phyloP scores from a whole-genome alignment of 176 grass and related monocot genomes.

The Metroxylon sagu region DNA sequence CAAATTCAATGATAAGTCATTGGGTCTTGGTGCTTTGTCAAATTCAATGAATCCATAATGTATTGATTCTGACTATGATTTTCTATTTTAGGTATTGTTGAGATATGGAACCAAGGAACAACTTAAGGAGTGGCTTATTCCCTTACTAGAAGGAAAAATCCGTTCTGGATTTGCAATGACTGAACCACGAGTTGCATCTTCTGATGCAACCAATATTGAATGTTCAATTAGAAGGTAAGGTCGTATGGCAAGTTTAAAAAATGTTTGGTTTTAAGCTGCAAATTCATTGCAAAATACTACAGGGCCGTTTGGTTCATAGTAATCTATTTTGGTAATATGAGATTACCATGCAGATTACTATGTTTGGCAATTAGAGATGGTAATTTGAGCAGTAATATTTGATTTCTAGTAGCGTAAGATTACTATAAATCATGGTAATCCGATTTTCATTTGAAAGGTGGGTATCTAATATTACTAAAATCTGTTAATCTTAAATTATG shows the following conservation, averaged over 20 bases:
- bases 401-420: no score
- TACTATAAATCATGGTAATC: no score
- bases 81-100: conserved; percentile 61
- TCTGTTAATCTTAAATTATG: no score
- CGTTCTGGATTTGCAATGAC: conserved; percentile 99
- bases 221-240: conserved; percentile 78
- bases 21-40: not conserved
- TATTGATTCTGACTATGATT: not conserved
- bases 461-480: no score
- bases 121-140: conserved; percentile 69
- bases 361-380: no score
- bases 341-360: no score
- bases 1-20: no score
- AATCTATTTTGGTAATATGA: no score
- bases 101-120: conserved; percentile 96
- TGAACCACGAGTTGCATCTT: conserved; percentile 97
- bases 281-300: not conserved
- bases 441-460: no score
- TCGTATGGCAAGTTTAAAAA: not conserved
- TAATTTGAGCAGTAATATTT: no score
- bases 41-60: not conserved
- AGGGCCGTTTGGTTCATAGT: no score
- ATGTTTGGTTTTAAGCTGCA: not conserved
- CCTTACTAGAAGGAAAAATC: conserved; percentile 80
- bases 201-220: conserved; percentile 97